A percentile compares a stretch with the other conserved stretches of the same genome.
These are phyloP conservation scores for Alternaria sp. DNA, from an alignment of 2,329 filamentous ascomycete genomes.

Conservation along the genomic window DNA sequence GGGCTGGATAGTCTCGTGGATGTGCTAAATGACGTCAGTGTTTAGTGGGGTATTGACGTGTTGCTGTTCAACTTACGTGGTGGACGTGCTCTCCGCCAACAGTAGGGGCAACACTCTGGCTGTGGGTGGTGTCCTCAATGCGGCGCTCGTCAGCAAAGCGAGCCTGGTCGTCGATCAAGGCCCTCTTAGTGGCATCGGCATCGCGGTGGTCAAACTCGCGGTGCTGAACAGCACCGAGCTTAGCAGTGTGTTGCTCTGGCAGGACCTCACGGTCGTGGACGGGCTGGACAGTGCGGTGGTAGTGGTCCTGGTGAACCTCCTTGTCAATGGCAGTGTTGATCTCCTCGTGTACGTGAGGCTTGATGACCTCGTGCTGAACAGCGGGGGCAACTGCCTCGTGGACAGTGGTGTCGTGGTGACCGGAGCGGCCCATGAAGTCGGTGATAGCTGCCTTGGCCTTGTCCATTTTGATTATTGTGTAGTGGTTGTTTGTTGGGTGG, in stretches of 20 bases:
- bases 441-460: slow-evolving; percentile 70
- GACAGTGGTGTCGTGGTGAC: slow-evolving; percentile 74
- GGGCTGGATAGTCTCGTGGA: slow-evolving; percentile 75
- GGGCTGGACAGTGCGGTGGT: slow-evolving; percentile 74
- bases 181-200: slow-evolving; percentile 46
- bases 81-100: slow-evolving; percentile 70
- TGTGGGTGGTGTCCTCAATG: slow-evolving; percentile 60
- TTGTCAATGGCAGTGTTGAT: slow-evolving; percentile 69
- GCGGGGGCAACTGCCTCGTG: slow-evolving; percentile 70
- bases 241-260: slow-evolving; percentile 70
- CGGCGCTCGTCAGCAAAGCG: slow-evolving; percentile 62
- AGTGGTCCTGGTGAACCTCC: slow-evolving; percentile 76
- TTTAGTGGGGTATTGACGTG: background rate
- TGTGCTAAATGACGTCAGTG: slow-evolving; percentile 50
- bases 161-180: slow-evolving; percentile 57
- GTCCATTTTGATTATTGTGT: slow-evolving; percentile 57
- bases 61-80: slow-evolving; percentile 51
- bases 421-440: slow-evolving; percentile 67
- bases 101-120: slow-evolving; percentile 57
- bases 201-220: slow-evolving; percentile 69
- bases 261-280: slow-evolving; percentile 63
- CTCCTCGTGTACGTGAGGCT: slow-evolving; percentile 69
- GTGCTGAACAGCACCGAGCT: slow-evolving; percentile 66
- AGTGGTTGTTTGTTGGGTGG: slow-evolving; percentile 1
- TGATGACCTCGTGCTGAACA: slow-evolving; percentile 68